A percentile compares a stretch with the other conserved stretches of the same genome.
These are phyloP conservation scores for Botrytis cinerea DNA, from an alignment of 2,329 filamentous ascomycete genomes.

Conservation along the genomic window DNA sequence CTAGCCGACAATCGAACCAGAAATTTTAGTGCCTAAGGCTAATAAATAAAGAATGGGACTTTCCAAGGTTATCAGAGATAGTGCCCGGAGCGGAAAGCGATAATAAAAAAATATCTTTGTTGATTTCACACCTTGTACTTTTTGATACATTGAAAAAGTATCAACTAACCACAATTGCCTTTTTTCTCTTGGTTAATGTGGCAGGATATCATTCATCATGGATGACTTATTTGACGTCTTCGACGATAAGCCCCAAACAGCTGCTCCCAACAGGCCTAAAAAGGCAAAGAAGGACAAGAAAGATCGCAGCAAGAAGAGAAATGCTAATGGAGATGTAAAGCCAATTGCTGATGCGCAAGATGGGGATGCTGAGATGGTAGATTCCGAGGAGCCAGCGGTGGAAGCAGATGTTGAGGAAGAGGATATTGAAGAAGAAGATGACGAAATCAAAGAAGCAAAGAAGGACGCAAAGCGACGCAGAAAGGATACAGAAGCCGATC, in stretches of 20 bases:
- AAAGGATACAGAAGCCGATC: slow-evolving; percentile 66
- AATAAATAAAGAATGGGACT: not conserved
- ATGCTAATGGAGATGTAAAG: slow-evolving; percentile 78
- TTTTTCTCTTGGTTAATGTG: not conserved
- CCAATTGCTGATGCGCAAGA: slow-evolving; percentile 54
- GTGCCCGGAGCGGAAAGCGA: slow-evolving; percentile 1
- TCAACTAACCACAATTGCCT: slow-evolving; percentile 7
- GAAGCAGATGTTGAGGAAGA: slow-evolving; percentile 27
- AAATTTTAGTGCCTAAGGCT: slow-evolving; percentile 15
- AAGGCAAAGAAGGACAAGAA: slow-evolving; percentile 50
- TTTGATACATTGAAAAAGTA: slow-evolving; percentile 11
- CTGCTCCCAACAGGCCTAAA: slow-evolving; percentile 40
- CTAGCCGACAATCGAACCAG: slow-evolving; percentile 13
- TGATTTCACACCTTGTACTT: slow-evolving; percentile 8
- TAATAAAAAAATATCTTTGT: slow-evolving; percentile 24
- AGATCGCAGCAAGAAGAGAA: slow-evolving; percentile 79
- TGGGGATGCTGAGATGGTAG: slow-evolving; percentile 67
- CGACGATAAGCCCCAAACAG: slow-evolving; percentile 62
- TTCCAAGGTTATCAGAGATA: slow-evolving; percentile 11
- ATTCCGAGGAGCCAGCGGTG: slow-evolving; percentile 27
- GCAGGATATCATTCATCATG: slow-evolving; percentile 49
- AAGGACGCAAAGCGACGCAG: slow-evolving; percentile 63
- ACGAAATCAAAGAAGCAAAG: slow-evolving; percentile 47
- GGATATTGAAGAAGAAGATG: slow-evolving; percentile 44
- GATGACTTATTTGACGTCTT: slow-evolving; percentile 85